A percentile compares a stretch with the other conserved stretches of the same genome.
Evolutionary conservation across 2,329 filamentous ascomycete species (phyloP).

Genomic region (Trichoderma koningii): DNA sequence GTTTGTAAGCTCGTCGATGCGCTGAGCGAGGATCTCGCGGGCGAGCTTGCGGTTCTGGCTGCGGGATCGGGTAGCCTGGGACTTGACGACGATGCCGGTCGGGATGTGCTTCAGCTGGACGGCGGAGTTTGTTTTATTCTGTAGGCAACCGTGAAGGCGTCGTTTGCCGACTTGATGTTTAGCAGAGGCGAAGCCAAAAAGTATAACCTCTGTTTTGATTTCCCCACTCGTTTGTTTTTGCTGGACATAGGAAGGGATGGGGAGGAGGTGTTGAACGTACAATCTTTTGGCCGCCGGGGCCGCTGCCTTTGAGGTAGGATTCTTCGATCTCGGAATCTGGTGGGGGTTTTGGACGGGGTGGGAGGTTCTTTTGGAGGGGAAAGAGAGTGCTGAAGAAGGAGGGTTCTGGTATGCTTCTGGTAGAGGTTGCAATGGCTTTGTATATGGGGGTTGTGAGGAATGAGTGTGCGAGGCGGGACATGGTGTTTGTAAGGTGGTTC

Average conservation of each 20-base stretch:
- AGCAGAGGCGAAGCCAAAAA: not conserved
- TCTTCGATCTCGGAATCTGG: slow-evolving; percentile 80
- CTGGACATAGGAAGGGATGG: too few relatives aligned
- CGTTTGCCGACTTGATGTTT: not conserved
- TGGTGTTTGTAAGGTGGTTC: not conserved
- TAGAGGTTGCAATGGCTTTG: not conserved
- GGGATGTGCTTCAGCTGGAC: slow-evolving; percentile 90
- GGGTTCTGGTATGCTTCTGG: slow-evolving; percentile 5
- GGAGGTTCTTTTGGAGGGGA: slow-evolving; percentile 59
- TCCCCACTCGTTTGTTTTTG: not conserved
- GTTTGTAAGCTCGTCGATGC: slow-evolving; percentile 70
- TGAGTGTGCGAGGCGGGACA: not conserved
- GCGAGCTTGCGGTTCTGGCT: slow-evolving; percentile 87
- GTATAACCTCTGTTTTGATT: too few relatives aligned
- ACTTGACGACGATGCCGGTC: slow-evolving; percentile 91
- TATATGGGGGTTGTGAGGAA: not conserved
- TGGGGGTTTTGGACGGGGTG: slow-evolving; percentile 71
- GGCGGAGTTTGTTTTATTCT: slow-evolving; percentile 96
- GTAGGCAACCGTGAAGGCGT: not conserved
- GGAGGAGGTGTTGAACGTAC: slow-evolving; percentile 47
- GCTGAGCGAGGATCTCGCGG: slow-evolving; percentile 72
- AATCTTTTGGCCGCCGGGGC: slow-evolving; percentile 95
- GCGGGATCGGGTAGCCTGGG: slow-evolving; percentile 84
- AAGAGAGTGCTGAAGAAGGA: slow-evolving; percentile 40
- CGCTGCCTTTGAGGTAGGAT: slow-evolving; percentile 84